Conservation (phyloP, 2,329 filamentous ascomycete species). For the Huntiella decipiens region DNA sequence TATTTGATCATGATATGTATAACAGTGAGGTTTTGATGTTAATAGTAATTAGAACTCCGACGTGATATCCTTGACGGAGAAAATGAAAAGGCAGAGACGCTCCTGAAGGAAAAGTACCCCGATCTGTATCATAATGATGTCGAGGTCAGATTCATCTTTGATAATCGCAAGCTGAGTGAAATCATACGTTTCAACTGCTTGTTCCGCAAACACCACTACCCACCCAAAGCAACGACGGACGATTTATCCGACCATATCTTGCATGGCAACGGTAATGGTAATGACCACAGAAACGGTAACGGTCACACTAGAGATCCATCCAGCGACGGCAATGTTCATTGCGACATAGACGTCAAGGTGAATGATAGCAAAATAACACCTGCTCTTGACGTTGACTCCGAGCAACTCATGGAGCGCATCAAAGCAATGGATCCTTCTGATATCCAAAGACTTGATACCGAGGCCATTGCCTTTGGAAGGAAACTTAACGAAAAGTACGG, state of each 20-base stretch:
- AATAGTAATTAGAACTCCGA: conserved; percentile 50
- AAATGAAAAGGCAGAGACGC: conserved; percentile 74
- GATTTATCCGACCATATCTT: too few species aligned
- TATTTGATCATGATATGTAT: too few species aligned
- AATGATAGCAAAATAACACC: background rate
- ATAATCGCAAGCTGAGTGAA: conserved; percentile 32
- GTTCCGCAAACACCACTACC: too few species aligned
- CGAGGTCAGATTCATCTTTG: conserved; percentile 70
- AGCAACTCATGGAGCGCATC: conserved; percentile 15
- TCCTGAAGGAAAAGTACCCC: conserved; percentile 61
- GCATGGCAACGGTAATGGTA: too few species aligned
- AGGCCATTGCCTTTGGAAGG: conserved; percentile 64
- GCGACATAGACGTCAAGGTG: background rate
- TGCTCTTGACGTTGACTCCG: conserved; percentile 12
- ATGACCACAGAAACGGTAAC: too few species aligned
- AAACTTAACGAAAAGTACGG: conserved; percentile 60
- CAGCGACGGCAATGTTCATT: too few species aligned
- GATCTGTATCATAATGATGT: conserved; percentile 62
- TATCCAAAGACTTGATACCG: conserved; percentile 35
- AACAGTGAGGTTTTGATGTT: background rate
- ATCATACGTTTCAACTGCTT: background rate
- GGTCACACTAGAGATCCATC: too few species aligned
- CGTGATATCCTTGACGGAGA: conserved; percentile 77
- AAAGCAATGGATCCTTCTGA: too few species aligned
- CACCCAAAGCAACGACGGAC: too few species aligned